A percentile compares a stretch with the other conserved stretches of the same genome.
phyloP scores from a whole-genome alignment of 345 rosid species.

The Populus nigra region DNA sequence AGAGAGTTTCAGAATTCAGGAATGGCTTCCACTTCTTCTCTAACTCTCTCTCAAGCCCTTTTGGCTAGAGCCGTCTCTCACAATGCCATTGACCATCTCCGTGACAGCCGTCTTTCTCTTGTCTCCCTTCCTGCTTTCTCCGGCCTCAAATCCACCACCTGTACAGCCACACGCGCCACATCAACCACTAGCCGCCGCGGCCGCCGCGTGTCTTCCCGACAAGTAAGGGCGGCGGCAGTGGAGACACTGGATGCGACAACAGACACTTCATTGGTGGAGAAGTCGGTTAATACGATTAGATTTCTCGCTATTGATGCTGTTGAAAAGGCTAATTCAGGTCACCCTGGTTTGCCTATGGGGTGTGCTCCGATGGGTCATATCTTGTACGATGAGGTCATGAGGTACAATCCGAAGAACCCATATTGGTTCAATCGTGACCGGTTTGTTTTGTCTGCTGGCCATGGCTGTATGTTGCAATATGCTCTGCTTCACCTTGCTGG shows the following conservation, averaged over 20 bases:
- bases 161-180: slow-evolving; percentile 12
- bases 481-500: slow-evolving; percentile 97
- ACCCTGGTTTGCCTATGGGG: slow-evolving; percentile 97
- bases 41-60: slow-evolving; percentile 53
- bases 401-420: slow-evolving; percentile 89
- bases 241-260: slow-evolving; percentile 52
- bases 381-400: slow-evolving; percentile 85
- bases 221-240: slow-evolving; percentile 48
- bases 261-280: slow-evolving; percentile 66
- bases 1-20: slow-evolving; percentile 2
- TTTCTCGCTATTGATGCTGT: slow-evolving; percentile 89
- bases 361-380: slow-evolving; percentile 95
- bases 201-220: slow-evolving; percentile 19
- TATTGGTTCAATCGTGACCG: slow-evolving; percentile 98
- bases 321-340: slow-evolving; percentile 95
- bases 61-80: slow-evolving; percentile 48
- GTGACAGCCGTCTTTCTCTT: slow-evolving; percentile 36
- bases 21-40: slow-evolving; percentile 64
- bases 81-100: slow-evolving; percentile 36
- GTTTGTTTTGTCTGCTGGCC: slow-evolving; percentile 92
- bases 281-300: slow-evolving; percentile 78
- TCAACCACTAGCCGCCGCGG: slow-evolving; percentile 24
- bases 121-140: slow-evolving; percentile 48
- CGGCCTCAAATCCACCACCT: slow-evolving; percentile 44
- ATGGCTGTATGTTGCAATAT: slow-evolving; percentile 92